Evolutionary conservation across 371 early-diverging fungal species (phyloP).

Genomic region (Enterospora canceri): DNA sequence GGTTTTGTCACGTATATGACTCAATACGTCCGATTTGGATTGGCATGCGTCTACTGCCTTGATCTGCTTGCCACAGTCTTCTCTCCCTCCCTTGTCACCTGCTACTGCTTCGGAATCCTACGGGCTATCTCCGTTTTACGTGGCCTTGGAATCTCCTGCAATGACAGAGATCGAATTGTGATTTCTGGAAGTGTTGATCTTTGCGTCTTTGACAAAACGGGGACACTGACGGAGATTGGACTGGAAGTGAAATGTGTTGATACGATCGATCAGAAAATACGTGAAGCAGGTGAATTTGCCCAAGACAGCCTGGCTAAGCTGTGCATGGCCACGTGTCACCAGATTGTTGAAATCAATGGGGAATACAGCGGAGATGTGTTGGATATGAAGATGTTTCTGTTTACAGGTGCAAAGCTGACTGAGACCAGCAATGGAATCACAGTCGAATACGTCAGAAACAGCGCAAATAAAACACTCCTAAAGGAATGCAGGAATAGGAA

Average conservation of each 20-base stretch:
- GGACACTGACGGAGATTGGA: conserved; percentile 91
- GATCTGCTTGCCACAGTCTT: conserved; percentile 47
- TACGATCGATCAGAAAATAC: neutral
- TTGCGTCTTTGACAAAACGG: conserved; percentile 97
- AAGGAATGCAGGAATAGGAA: neutral
- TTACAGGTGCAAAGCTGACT: conserved; percentile 58
- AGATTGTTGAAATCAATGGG: conserved; percentile 72
- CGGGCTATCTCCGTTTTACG: conserved; percentile 75
- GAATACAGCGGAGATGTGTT: conserved; percentile 85
- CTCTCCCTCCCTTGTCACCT: conserved; percentile 66
- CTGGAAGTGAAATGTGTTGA: conserved; percentile 80
- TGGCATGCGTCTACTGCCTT: conserved; percentile 75
- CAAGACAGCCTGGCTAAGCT: conserved; percentile 52
- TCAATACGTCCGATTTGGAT: conserved; percentile 61
- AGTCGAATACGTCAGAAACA: neutral
- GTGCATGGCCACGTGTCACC: conserved; percentile 68
- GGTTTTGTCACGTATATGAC: neutral
- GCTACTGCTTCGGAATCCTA: conserved; percentile 81
- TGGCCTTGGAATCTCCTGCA: conserved; percentile 73
- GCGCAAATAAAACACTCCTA: neutral
- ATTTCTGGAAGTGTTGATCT: conserved; percentile 81
- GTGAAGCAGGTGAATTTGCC: conserved; percentile 3
- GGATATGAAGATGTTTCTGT: conserved; percentile 92
- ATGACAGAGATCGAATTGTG: conserved; percentile 77
- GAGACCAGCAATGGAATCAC: neutral